Percentiles rank a stretch among this genome's conserved stretches.
phyloP scores from a whole-genome alignment of 768 basidiomycete species.

The Collybia nuda region DNA sequence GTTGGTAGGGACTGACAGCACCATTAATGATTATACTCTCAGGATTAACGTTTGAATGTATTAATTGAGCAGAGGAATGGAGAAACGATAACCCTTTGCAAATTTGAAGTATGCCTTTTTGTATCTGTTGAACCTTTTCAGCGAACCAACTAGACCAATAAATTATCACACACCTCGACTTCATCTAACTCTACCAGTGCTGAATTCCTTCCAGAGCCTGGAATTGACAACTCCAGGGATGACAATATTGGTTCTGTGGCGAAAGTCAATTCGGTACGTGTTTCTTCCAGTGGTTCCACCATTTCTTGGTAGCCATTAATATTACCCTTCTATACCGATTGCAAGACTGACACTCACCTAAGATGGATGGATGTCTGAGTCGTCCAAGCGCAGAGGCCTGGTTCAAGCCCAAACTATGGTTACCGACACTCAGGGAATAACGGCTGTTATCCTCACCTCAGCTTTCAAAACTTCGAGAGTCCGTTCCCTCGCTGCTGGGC shows the following conservation, averaged over 20 bases:
- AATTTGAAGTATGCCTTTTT: constrained; percentile 93
- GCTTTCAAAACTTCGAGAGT: constrained; percentile 84
- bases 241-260: constrained; percentile 91
- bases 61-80: constrained; percentile 87
- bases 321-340: constrained; percentile 3
- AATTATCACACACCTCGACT: constrained; percentile 71
- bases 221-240: constrained; percentile 76
- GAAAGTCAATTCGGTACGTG: constrained; percentile 84
- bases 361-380: constrained; percentile 89
- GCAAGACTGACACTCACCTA: constrained; percentile 50
- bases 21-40: constrained; percentile 89
- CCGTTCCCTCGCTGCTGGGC: constrained; percentile 64
- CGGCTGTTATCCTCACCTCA: constrained; percentile 57
- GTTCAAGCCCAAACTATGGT: constrained; percentile 7
- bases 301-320: constrained; percentile 59
- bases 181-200: constrained; percentile 87
- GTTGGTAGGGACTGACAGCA: constrained; percentile 51
- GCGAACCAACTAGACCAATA: constrained; percentile 1
- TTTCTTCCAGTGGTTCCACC: constrained; percentile 96
- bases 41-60: constrained; percentile 88
- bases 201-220: constrained; percentile 54
- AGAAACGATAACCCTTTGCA: constrained; percentile 89
- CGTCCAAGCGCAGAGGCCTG: constrained; percentile 84
- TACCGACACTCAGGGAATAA: constrained; percentile 11
- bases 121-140: constrained; percentile 56